A percentile compares a stretch with the other conserved stretches of the same genome.
Evolutionary conservation across 2,329 filamentous ascomycete species (phyloP).

Genomic region (Myriosclerotinia curreyana): DNA sequence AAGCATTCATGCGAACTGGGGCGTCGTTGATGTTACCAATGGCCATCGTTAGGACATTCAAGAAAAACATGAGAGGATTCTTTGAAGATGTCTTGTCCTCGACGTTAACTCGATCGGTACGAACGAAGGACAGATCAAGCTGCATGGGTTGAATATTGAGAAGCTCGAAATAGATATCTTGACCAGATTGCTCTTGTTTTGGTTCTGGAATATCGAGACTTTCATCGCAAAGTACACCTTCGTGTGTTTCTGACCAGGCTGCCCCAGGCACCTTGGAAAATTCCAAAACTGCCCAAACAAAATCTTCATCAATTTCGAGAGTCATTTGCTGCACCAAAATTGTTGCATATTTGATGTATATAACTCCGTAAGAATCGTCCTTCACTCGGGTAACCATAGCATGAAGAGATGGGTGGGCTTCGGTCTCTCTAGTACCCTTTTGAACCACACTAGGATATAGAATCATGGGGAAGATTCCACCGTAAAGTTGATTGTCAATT

Average conservation of each 20-base stretch:
- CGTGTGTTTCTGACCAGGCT: conserved; percentile 73
- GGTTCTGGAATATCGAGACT: conserved; percentile 90
- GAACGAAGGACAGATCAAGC: conserved; percentile 92
- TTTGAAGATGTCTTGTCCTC: conserved; percentile 88
- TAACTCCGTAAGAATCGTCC: conserved; percentile 94
- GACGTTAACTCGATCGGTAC: conserved; percentile 92
- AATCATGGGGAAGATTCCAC: conserved; percentile 95
- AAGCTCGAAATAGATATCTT: conserved; percentile 97
- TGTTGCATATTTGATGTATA: conserved; percentile 98
- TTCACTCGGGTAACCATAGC: conserved; percentile 91
- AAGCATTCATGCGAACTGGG: conserved; percentile 85
- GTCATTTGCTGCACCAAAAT: conserved; percentile 96
- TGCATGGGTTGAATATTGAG: conserved; percentile 98
- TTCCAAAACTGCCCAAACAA: conserved; percentile 92
- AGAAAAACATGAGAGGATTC: conserved; percentile 97
- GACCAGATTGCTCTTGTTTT: conserved; percentile 74
- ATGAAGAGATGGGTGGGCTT: conserved; percentile 92
- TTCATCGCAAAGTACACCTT: conserved; percentile 85
- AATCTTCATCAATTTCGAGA: conserved; percentile 94
- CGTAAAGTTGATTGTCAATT: conserved; percentile 97
- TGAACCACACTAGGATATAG: conserved; percentile 97
- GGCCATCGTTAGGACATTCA: conserved; percentile 98
- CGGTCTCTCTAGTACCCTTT: conserved; percentile 90
- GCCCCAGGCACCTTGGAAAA: conserved; percentile 91
- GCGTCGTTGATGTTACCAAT: conserved; percentile 99